Conservation (phyloP, 1,284 basidiomycete species). For the Mycosarcoma mackinlayi region DNA sequence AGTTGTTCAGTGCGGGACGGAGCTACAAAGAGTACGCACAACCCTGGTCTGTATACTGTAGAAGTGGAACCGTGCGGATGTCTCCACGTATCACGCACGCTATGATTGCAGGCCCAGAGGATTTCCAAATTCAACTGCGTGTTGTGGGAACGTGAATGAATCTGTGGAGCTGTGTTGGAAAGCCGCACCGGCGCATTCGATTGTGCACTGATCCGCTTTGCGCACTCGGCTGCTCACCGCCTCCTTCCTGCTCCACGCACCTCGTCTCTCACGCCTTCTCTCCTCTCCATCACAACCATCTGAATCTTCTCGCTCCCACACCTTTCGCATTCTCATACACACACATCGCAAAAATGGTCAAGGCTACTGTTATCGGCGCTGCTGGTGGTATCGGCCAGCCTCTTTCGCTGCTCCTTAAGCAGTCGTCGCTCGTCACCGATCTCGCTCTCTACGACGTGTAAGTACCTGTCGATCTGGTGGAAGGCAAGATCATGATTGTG, state of each 20-base stretch:
- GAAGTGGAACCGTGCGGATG: background rate
- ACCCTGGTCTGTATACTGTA: no score
- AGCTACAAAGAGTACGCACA: background rate
- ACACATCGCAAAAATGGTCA: conserved; percentile 52
- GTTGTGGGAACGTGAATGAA: conserved; percentile 1
- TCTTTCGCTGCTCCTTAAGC: conserved; percentile 87
- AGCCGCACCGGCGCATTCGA: conserved; percentile 8
- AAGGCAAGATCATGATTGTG: no score
- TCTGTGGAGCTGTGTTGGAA: conserved; percentile 8
- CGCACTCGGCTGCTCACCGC: background rate
- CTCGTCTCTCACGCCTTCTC: background rate
- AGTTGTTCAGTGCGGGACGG: no score
- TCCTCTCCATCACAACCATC: conserved; percentile 16
- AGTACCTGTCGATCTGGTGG: no score
- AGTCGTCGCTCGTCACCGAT: conserved; percentile 78
- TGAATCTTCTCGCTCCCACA: background rate
- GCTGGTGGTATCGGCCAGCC: conserved; percentile 77
- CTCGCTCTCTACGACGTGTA: conserved; percentile 95
- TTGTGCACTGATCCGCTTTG: background rate
- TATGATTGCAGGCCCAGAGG: no score
- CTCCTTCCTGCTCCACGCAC: no score
- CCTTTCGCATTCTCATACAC: conserved; percentile 4
- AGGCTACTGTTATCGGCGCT: conserved; percentile 67
- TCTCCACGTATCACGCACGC: no score
- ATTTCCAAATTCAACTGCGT: no score